Evolutionary conservation across 495 filamentous ascomycete species (phyloP), one percentile per base, ranked within the genome.

Genomic region (Jackrogersella multiformis): DNA sequence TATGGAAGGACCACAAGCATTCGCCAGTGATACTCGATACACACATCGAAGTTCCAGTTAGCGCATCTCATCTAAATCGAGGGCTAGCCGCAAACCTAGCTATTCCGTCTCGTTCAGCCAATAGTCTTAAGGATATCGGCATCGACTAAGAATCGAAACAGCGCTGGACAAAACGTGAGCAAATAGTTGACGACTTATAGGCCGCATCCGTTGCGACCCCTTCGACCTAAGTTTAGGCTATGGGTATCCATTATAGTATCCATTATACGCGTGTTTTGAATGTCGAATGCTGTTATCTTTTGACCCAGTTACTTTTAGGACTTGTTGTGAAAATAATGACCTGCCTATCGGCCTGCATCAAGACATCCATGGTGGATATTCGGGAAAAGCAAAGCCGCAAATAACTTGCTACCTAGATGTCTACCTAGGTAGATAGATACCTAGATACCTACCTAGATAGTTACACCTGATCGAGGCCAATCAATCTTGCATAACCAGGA

Each of bases 381-480:
- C 61, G 52, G 45, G 61, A 61, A 65, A 65, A 65, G 46, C 53
- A 61, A n/a, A 63, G 61, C 59, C 44, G 52, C 36, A 49, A 18
- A 56, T 45, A 61, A 21, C 16, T 48, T 24, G 36, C 34, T 30
- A 15, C n/a, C n/a, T n/a, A n/a, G n/a, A n/a, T n/a, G n/a, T n/a
- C n/a, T n/a, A n/a, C n/a, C n/a, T n/a, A n/a, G n/a, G n/a, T n/a
- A n/a, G n/a, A n/a, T n/a, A n/a, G n/a, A 4, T 30, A 30, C 28
- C 28, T 30, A 30, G 28, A 15, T 42, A 44, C 41, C 42, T 46
- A 8, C 12, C 8, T 24, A 46, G 21, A 26, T 15, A 53, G 65
- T 69, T 52, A 61, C 66, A 69, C 66, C 55, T 64, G 56, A 64
- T 64, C 56, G 49, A 64, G 49, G 23, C 66, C 66, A 69, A 69